These are phyloP conservation scores for Geranium rotundifolium DNA, from an alignment of 345 rosid species.

Conservation along the genomic window DNA sequence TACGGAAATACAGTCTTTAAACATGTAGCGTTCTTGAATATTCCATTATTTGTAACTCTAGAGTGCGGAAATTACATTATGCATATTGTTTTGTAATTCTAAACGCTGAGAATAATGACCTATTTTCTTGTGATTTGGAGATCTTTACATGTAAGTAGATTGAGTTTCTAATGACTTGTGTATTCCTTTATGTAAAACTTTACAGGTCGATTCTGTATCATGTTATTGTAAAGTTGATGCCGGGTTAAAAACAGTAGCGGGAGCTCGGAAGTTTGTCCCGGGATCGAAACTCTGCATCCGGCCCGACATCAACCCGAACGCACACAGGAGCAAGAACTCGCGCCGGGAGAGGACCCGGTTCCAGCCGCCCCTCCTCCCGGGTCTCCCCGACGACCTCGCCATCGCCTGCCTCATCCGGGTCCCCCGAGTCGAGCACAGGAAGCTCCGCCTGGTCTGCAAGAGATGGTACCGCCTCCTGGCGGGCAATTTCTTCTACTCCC, in stretches of 20 bases:
- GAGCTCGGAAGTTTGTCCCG: conserved; percentile 89
- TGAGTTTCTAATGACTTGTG: not conserved
- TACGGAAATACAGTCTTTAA: no score
- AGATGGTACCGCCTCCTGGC: conserved; percentile 72
- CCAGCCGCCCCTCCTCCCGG: conserved; percentile 82
- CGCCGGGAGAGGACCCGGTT: conserved; percentile 69
- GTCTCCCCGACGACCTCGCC: conserved; percentile 94
- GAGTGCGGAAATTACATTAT: no score
- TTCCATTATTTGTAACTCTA: no score
- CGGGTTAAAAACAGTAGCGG: conserved; percentile 79
- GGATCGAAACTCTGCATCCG: conserved; percentile 90
- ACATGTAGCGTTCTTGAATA: no score
- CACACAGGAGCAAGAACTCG: conserved; percentile 59
- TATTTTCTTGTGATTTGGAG: no score
- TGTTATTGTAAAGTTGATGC: conserved; percentile 94
- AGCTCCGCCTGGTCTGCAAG: conserved; percentile 77
- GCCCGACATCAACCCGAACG: conserved; percentile 90
- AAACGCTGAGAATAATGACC: no score
- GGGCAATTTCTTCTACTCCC: conserved; percentile 68
- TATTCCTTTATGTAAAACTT: conserved; percentile 8
- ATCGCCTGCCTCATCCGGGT: conserved; percentile 87
- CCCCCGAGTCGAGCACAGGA: conserved; percentile 76
- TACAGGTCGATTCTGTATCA: conserved; percentile 93
- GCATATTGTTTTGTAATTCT: no score
- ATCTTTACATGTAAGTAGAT: not conserved